Conservation (phyloP, 2,329 filamentous ascomycete species). For the Aspergillus sp. region DNA sequence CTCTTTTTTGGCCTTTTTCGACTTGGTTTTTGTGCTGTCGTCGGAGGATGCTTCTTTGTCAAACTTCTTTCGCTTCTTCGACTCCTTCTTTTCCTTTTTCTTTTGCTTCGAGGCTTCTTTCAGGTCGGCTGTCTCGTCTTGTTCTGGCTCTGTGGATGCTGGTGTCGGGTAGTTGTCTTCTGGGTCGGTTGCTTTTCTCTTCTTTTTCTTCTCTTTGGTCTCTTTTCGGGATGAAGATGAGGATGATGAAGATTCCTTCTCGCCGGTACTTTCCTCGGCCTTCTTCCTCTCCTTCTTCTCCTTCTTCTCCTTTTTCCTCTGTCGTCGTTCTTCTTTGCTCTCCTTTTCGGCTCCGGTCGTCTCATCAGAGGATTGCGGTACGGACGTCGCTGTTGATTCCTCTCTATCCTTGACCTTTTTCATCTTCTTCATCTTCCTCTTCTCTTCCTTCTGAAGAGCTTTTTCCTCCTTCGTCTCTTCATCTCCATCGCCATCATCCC, state of each 20-base stretch:
- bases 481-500: conserved; percentile 21
- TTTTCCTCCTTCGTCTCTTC: conserved; percentile 20
- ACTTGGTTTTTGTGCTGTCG: conserved; percentile 41
- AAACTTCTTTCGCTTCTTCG: conserved; percentile 20
- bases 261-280: conserved; percentile 8
- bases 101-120: conserved; percentile 24
- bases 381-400: conserved; percentile 5
- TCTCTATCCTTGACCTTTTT: conserved; percentile 10
- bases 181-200: conserved; percentile 10
- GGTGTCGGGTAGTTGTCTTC: conserved; percentile 31
- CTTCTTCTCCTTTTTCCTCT: conserved; percentile 21
- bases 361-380: conserved; percentile 4
- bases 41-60: conserved; percentile 21
- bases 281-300: conserved; percentile 19
- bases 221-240: conserved; percentile 3
- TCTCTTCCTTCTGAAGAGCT: conserved; percentile 30
- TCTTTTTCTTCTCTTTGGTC: conserved; percentile 14
- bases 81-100: conserved; percentile 18
- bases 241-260: not conserved
- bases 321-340: conserved; percentile 17
- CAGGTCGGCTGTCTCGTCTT: conserved; percentile 27
- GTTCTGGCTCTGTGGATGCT: conserved; percentile 19
- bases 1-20: conserved; percentile 41
- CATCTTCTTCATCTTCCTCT: conserved; percentile 11
- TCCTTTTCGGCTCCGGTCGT: conserved; percentile 6